A percentile compares a stretch with the other conserved stretches of the same genome.
Conservation (phyloP, 768 basidiomycete genomes). For the Leccinum uliginosum region DNA sequence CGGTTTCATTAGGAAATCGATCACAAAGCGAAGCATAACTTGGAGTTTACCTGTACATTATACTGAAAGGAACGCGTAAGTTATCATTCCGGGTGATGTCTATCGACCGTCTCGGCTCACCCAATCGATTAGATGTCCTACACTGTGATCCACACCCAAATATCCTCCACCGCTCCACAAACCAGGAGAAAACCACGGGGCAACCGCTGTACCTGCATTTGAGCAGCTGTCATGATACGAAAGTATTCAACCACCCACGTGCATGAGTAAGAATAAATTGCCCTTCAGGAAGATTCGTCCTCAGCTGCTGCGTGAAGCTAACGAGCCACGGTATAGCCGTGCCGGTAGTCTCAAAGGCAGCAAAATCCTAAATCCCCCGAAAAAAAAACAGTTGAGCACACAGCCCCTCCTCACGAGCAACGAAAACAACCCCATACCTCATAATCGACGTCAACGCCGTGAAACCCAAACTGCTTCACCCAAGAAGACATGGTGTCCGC, state of each 20-base stretch:
- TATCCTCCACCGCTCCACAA: slow-evolving; percentile 24
- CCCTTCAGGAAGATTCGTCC: slow-evolving; percentile 13
- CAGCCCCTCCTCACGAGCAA: background rate
- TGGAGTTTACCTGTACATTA: background rate
- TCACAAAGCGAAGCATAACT: background rate
- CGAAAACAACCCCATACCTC: slow-evolving; percentile 24
- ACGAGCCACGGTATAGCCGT: slow-evolving; percentile 35
- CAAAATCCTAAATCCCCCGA: slow-evolving; percentile 19
- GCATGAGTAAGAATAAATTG: slow-evolving; percentile 31
- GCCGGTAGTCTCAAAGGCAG: slow-evolving; percentile 12
- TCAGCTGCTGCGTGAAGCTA: slow-evolving; percentile 27
- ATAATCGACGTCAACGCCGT: slow-evolving; percentile 51
- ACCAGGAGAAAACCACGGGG: slow-evolving; percentile 2
- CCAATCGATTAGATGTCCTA: slow-evolving; percentile 42
- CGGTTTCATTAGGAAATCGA: background rate
- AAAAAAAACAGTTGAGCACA: background rate
- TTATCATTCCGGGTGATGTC: background rate
- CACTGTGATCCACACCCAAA: slow-evolving; percentile 27
- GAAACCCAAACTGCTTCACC: slow-evolving; percentile 42
- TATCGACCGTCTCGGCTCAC: slow-evolving; percentile 12
- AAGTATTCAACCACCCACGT: slow-evolving; percentile 17
- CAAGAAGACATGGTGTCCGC: slow-evolving; percentile 36
- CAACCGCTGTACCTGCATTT: background rate
- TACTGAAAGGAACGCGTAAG: background rate
- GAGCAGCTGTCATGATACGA: background rate